Evolutionary conservation across 2,329 filamentous ascomycete species (phyloP), one percentile per base, ranked within the genome.

Genomic region (Periconia macrospinosa): DNA sequence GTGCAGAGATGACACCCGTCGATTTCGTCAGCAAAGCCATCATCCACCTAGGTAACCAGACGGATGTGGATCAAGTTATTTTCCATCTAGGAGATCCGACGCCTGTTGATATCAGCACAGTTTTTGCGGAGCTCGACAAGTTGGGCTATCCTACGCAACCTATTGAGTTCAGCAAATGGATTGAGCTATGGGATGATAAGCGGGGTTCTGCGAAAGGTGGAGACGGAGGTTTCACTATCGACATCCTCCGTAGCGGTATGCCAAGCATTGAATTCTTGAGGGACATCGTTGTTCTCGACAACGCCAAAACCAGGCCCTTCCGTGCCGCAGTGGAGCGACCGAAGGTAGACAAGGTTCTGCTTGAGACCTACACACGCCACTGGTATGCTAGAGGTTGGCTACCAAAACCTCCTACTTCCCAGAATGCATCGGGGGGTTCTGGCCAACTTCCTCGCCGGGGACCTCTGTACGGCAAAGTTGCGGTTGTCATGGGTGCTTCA

Each of bases 311-410:
- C 0, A 79, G 82, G 41, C 83, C 87, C 1, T 79, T 85, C 47
- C 83, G 74, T 67, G 81, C 75, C 62, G 80, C 64, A 55, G 78
- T 92, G 1, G 78, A 85, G 59, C 81, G 89, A 6, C 87, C 88
- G 1, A 86, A 85, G 71, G 87, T 92, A 20, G 87, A 92, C 65
- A 78, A 75, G 17, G 79, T 83, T 14, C 77, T 93, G n/a, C 81
- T 92, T 7, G 86, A 90, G 70, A 92, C 86, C 0, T 93, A 93
- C 68, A 84, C 87, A 19, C 87, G 90, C 15, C 88, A 92, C 70
- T 93, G 90, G 80, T 92, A 88, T 67, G 88, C 88, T 17, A 79
- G 90, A 70, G 90, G 90, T 43, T 93, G 90, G 90, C 79, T 93
- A 5, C 80, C 84, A 6, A 79, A 77, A 2, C 81, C 87, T 17